These are phyloP conservation scores for Triadica sebifera DNA, from an alignment of 345 rosid genomes.

Conservation along the genomic window DNA sequence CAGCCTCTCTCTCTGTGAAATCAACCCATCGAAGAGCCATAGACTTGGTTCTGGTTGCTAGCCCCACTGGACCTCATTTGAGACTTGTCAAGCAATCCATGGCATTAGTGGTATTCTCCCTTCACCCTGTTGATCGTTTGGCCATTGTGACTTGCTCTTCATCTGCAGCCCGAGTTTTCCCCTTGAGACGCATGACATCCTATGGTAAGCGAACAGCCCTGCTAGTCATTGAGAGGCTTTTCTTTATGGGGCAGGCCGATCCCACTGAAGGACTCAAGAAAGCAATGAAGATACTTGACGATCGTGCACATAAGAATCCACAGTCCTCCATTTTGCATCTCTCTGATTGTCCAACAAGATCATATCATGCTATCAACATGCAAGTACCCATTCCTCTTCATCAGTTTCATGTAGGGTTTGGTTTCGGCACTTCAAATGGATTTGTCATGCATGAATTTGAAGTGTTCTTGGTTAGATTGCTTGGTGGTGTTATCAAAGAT, in stretches of 20 bases:
- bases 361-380: slow-evolving; percentile 45
- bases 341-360: slow-evolving; percentile 57
- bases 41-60: slow-evolving; percentile 72
- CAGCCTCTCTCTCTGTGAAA: slow-evolving; percentile 62
- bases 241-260: slow-evolving; percentile 74
- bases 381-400: slow-evolving; percentile 57
- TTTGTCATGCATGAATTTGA: slow-evolving; percentile 80
- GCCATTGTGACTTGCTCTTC: slow-evolving; percentile 82
- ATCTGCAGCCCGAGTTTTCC: slow-evolving; percentile 71
- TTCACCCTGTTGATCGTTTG: slow-evolving; percentile 67
- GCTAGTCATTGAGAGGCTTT: slow-evolving; percentile 78
- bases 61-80: slow-evolving; percentile 75
- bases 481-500: slow-evolving; percentile 59
- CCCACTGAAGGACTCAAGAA: slow-evolving; percentile 74
- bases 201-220: slow-evolving; percentile 70
- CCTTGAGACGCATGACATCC: slow-evolving; percentile 81
- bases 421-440: slow-evolving; percentile 64
- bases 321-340: slow-evolving; percentile 65
- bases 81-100: slow-evolving; percentile 78
- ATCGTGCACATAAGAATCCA: slow-evolving; percentile 72
- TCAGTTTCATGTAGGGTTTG: slow-evolving; percentile 68
- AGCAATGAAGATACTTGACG: slow-evolving; percentile 71
- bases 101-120: slow-evolving; percentile 75
- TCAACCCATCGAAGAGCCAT: slow-evolving; percentile 52
- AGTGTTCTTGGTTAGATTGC: slow-evolving; percentile 55